Evolutionary conservation across 257 asterid species (phyloP).

Genomic region (Fraxinus cuspidata): DNA sequence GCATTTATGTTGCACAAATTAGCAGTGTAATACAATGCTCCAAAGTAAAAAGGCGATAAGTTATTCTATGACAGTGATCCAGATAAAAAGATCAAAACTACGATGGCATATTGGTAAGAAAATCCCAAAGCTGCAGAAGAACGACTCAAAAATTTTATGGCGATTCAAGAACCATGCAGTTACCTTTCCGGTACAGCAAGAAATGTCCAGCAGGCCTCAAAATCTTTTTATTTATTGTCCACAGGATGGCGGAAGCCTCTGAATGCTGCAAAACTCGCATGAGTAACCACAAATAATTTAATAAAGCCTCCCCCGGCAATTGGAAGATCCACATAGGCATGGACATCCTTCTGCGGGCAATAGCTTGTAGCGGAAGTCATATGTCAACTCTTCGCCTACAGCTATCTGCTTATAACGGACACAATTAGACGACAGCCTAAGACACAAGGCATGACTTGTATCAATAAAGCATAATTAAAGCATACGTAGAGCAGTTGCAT

Average conservation of each 20-base stretch:
- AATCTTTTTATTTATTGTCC: background rate
- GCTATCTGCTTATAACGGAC: conserved; percentile 62
- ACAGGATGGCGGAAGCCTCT: background rate
- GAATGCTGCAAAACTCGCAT: background rate
- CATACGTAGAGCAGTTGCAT: background rate
- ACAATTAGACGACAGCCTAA: background rate
- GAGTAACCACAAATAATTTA: conserved; percentile 18
- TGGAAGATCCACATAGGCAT: conserved; percentile 87
- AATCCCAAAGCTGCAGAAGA: background rate
- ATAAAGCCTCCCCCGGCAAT: conserved; percentile 85
- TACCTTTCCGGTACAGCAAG: background rate
- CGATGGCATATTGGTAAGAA: background rate
- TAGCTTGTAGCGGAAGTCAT: conserved; percentile 68
- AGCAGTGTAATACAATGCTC: background rate
- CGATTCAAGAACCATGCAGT: background rate
- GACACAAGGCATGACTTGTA: background rate
- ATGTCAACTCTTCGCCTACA: conserved; percentile 84
- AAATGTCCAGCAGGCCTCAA: background rate
- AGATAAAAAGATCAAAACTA: background rate
- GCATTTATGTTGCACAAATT: background rate
- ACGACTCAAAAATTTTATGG: background rate
- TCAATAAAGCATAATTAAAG: background rate
- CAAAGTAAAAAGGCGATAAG: background rate
- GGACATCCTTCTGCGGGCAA: conserved; percentile 66
- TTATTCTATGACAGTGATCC: background rate